Base-by-base conservation (phyloP, 2,329 filamentous ascomycete species). In the Penicillium occitanis region DNA sequence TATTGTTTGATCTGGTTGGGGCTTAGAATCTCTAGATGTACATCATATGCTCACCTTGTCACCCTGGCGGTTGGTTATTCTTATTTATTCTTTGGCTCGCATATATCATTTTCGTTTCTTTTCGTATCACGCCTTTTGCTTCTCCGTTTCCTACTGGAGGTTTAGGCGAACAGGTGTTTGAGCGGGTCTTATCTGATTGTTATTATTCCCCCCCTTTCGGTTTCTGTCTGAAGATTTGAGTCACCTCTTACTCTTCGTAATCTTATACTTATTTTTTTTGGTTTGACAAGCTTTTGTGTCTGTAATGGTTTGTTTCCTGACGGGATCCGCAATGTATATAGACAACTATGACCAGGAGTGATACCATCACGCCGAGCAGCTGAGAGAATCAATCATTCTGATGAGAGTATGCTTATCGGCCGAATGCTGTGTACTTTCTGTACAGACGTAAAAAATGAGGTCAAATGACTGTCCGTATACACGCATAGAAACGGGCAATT, bases 21-120 rank as follows among this genome's bases (percentile, higher is more conserved):
- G 57, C 42, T 65, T 66, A 63, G 53, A 66, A 53, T 66, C 62
- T 28, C 25, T 64, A 58, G 51, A 58, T 64, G 62, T 64, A 64
- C 62, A 64, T 57, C 61, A 63, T 53, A 50, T 66, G 59, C 33
- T 37, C 60, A 61, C 55, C 42, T 66, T 63, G 22, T 63, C 53
- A 44, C 61, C 51, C 65, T 58, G 63, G 65, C 44, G 65, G 61
- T 66, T 33, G 57, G 57, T 63, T 60, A 63, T 63, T 58, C 44
- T 63, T 66, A 37, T 57, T 19, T 57, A 46, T 57, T 19, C 40
- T 30, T 57, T 53, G 42, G 35, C 37, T 44, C 25, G 50, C 48
- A 64, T 58, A 64, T 64, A 64, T 30, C 44, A 58, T 55, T 37
- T 53, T 53, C 10, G n/a, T 53, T 30, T 25, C n/a, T 37, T 30